Evolutionary conservation across 768 basidiomycete species (phyloP), one percentile per base, ranked within the genome.

Genomic region (Roridomyces roridus): DNA sequence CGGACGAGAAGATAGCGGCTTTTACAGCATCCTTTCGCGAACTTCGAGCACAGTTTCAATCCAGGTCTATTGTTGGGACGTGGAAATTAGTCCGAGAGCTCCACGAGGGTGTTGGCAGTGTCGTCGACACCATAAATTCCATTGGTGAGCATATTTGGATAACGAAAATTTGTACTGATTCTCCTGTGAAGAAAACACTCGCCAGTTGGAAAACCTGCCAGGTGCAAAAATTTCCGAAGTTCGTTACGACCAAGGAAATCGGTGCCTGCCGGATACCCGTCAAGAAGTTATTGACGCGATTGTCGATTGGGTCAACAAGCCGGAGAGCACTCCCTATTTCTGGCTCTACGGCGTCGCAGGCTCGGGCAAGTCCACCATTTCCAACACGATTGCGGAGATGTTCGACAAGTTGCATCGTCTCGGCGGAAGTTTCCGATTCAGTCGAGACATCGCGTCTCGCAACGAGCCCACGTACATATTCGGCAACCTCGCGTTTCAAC

Each of bases 331-430:
- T n/a, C n/a, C n/a, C n/a, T n/a, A n/a, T n/a, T n/a, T n/a, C n/a
- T n/a, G n/a, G n/a, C n/a, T n/a, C n/a, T n/a, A n/a, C n/a, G n/a
- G n/a, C n/a, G n/a, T n/a, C n/a, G n/a, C n/a, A n/a, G n/a, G n/a
- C n/a, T n/a, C n/a, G n/a, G n/a, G n/a, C n/a, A n/a, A n/a, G 35
- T 57, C 47, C 21, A 57, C 46, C 18, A 47, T 56, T 25, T 46
- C 55, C 45, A 36, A 56, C 26, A 50, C 46, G 21, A 29, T 48
- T 21, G 46, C 55, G 12, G 29, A 45, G n/a, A 26, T 45, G 15
- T 45, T 45, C 25, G 43, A 45, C 20, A 5, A 28, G 12, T 47
- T 49, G 8, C 31, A 26, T 11, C 55, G 55, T n/a, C n/a, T n/a
- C n/a, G n/a, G n/a, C n/a, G n/a, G n/a, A n/a, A n/a, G n/a, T n/a